phyloP scores from a whole-genome alignment of 2,329 filamentous ascomycete genomes.

The Mycosphaerella arachidis region DNA sequence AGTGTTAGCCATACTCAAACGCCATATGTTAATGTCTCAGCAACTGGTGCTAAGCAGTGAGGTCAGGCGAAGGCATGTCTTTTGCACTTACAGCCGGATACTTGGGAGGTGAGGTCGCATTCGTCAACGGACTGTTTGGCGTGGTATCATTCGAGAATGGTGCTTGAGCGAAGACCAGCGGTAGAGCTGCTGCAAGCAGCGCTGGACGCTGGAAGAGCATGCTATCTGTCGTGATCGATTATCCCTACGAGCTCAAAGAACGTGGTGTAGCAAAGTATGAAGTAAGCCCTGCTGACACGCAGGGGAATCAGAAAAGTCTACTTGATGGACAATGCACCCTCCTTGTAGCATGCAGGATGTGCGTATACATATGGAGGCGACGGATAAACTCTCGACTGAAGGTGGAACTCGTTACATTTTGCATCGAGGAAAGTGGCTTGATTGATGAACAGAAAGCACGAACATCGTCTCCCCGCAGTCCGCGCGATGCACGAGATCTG shows the following conservation, averaged over 20 bases:
- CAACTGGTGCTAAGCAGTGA: too few relatives aligned
- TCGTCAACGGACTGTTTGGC: conserved; percentile 3
- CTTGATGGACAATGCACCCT: neutral
- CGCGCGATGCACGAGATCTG: neutral
- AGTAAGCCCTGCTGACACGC: neutral
- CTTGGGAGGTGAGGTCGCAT: conserved; percentile 55
- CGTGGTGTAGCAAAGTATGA: neutral
- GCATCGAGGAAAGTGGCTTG: neutral
- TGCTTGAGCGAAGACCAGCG: conserved; percentile 24
- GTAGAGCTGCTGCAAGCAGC: conserved; percentile 30
- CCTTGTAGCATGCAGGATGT: neutral
- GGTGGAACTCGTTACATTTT: neutral
- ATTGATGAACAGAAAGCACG: neutral
- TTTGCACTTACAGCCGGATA: conserved; percentile 60
- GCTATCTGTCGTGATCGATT: neutral
- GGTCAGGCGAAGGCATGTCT: too few relatives aligned
- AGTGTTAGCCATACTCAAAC: too few relatives aligned
- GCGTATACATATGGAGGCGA: neutral
- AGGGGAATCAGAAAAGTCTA: neutral
- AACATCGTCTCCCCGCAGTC: neutral
- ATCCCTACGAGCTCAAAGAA: neutral
- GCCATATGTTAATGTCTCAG: too few relatives aligned
- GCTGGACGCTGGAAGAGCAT: conserved; percentile 23
- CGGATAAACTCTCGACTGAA: neutral
- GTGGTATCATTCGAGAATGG: neutral